Base-by-base conservation (phyloP, 805 yeast genomes). In the Clavispora carvajalis region DNA sequence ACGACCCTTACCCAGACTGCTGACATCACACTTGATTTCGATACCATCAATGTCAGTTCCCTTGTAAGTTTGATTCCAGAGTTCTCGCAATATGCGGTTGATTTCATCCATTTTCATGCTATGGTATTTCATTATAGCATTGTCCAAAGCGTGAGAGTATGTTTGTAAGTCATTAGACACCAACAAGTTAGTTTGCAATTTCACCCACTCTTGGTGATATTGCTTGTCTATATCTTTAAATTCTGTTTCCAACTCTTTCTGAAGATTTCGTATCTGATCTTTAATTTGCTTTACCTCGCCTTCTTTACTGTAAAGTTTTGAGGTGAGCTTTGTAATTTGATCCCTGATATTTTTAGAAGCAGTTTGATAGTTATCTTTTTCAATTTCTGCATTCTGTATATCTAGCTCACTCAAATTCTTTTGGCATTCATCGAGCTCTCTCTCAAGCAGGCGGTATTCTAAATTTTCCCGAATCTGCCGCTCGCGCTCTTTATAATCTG, bases 1-100 rank as follows among this genome's bases (percentile, higher is more conserved):
- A 42, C 95, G 67, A 3, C 71, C 76, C 39, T 66, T 69, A 3
- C 66, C 63, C 44, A 65, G 73, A 12, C 64, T 57, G 38, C 76
- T 77, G 17, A 80, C 82, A 52, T 91, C 98, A 29, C 95, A 84
- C 49, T 81, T 75, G 47, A 93, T 87, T 53, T 84, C 77, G 36
- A 93, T 89, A 0, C 95, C 79, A 56, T 93, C 97, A 34, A 93
- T 88, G 62, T 93, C 99, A 2, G 96, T 84, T 1, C 99, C 99
- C 48, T 84, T 83, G 56, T 93, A 93, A 0, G 99, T 93, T 37
- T 77, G 78, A 48, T 87, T 85, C 99, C 99, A 93, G 31, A 93
- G 64, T 54, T 90, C 97, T 52, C 87, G 93, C 34, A 93, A 69
- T 24, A 88, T 84, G 44, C 84, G 70, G 63, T 93, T 93, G 52